phyloP scores from a whole-genome alignment of 2,329 filamentous ascomycete genomes.

The Orbilia quercus region DNA sequence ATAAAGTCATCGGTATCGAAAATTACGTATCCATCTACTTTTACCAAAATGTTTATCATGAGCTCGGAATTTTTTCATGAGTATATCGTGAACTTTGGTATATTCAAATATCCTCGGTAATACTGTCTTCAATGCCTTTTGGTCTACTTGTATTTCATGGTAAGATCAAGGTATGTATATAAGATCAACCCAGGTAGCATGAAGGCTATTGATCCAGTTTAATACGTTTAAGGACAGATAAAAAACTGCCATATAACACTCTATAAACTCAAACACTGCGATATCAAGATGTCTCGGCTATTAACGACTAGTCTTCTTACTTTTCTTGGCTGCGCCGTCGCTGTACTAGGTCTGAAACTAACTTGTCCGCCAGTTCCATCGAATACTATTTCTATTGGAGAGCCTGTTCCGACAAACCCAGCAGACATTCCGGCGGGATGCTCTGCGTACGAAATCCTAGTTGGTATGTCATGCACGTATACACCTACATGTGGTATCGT shows the following conservation, averaged over 20 bases:
- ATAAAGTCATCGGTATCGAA: not conserved
- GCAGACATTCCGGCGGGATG: constrained; percentile 11
- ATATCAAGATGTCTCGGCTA: constrained; percentile 1
- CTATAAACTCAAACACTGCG: too few species aligned
- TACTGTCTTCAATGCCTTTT: too few species aligned
- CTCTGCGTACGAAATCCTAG: constrained; percentile 18
- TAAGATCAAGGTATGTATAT: too few species aligned
- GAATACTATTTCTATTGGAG: constrained; percentile 9
- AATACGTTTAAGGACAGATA: too few species aligned
- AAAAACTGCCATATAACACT: too few species aligned
- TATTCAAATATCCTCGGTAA: not conserved
- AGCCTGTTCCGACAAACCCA: constrained; percentile 11
- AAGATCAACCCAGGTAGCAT: too few species aligned
- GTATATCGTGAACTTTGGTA: not conserved
- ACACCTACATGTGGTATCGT: too few species aligned
- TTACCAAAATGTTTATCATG: too few species aligned
- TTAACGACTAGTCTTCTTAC: not conserved
- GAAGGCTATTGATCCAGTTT: too few species aligned
- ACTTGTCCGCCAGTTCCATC: constrained; percentile 12
- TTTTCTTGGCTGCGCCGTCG: not conserved
- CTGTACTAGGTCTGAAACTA: not conserved
- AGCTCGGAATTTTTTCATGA: too few species aligned
- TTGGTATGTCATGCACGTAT: constrained; percentile 1
- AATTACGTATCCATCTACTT: not conserved
- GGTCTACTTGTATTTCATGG: too few species aligned